Evolutionary conservation across 441 rosid genomes (phyloP), one percentile per base, ranked within the genome.

Genomic region (Hura crepitans): DNA sequence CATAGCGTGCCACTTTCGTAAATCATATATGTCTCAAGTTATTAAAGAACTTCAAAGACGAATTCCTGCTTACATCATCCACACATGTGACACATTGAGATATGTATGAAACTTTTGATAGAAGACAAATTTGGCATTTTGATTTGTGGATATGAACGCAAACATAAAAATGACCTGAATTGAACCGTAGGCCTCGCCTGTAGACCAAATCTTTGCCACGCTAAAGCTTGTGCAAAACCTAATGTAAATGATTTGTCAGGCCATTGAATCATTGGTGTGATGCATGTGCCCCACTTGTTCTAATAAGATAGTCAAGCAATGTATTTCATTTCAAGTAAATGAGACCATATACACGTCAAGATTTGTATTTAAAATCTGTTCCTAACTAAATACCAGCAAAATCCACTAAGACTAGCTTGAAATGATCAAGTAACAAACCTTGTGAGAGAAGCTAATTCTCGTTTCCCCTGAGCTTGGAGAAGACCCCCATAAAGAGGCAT

Each of bases 391-490:
- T 6, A 35, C 22, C 18, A 31, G 62, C 37, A 70, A 50, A 53
- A 71, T 45, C 39, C 25, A 73, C 62, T 18, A 39, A 27, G 27
- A 39, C 9, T 61, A 62, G 14, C 61, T 50, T 73, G 27, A 39
- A 35, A 46, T 18, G 22, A 1, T 5, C 49, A 35, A 7, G 43
- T 50, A 56, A 39, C 75, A 68, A 65, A 94, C 99, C 97, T 90
- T 94, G 75, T 80, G 81, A 65, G 97, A 90, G 78, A 80, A 94
- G 82, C 99, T 94, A 72, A 83, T 86, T 77, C 90, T 87, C 99
- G 90, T 94, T 83, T 92, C 97, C 17, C 99, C 73, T 92, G 92
- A 2, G 92, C 97, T 84, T 94, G 97, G 76, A 94, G 94, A 81
- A 94, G 93, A 60, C 97, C 97, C 1, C 97, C 97, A 49, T 85